phyloP scores from a whole-genome alignment of 176 grass and related monocot species.

The Rhynchospora tenuis region DNA sequence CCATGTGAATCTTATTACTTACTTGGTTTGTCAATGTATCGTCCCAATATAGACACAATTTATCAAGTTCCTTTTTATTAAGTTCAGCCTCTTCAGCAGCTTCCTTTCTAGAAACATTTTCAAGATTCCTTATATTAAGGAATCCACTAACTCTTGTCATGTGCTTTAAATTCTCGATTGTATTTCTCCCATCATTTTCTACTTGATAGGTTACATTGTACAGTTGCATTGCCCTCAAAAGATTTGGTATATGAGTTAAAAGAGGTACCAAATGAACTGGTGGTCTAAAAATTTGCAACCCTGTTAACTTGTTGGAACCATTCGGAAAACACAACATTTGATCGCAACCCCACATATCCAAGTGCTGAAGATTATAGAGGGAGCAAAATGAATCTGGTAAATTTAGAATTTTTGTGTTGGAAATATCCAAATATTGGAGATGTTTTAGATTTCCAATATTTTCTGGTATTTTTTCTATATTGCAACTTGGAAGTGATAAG shows the following conservation, averaged over 20 bases:
- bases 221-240: not conserved
- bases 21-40: not conserved
- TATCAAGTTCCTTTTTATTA: not conserved
- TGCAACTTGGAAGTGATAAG: not conserved
- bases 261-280: no score
- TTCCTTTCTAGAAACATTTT: not conserved
- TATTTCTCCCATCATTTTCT: not conserved
- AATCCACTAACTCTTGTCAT: not conserved
- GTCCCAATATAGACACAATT: not conserved
- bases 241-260: not conserved
- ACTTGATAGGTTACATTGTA: not conserved
- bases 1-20: no score
- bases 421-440: conserved; percentile 7
- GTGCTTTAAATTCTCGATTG: conserved; percentile 2
- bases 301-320: not conserved
- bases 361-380: not conserved
- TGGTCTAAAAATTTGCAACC: not conserved
- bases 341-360: not conserved
- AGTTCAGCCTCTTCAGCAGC: not conserved
- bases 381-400: not conserved
- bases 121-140: not conserved
- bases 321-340: not conserved
- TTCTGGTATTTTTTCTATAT: not conserved
- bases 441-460: not conserved
- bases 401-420: not conserved